Percentiles rank a stretch among this genome's conserved stretches.
phyloP scores from a whole-genome alignment of 1,284 basidiomycete genomes.

The Cutaneotrichosporon sp. region DNA sequence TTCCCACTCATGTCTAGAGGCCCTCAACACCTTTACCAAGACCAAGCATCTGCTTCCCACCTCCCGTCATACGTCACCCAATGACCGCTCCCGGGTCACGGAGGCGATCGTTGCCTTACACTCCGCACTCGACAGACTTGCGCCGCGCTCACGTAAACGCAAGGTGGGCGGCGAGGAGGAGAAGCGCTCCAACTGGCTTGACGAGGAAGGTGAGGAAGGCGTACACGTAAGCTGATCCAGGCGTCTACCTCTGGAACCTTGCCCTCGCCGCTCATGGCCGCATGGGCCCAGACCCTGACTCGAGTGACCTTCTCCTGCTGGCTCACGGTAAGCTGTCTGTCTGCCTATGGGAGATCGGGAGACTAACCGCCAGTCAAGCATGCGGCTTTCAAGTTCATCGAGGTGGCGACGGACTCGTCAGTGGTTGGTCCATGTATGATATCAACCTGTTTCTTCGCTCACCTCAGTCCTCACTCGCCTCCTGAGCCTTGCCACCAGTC shows the following conservation, averaged over 20 bases:
- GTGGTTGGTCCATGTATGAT: conserved; percentile 15
- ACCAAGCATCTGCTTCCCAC: conserved; percentile 13
- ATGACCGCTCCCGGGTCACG: neutral
- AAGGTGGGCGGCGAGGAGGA: conserved; percentile 8
- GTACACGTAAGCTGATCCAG: conserved; percentile 12
- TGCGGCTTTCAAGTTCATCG: conserved; percentile 15
- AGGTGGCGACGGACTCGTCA: conserved; percentile 4
- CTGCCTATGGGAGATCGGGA: too few species aligned
- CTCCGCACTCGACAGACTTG: neutral
- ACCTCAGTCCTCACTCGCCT: conserved; percentile 16
- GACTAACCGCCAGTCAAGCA: conserved; percentile 13
- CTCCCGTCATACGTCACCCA: neutral
- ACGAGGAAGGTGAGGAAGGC: conserved; percentile 14
- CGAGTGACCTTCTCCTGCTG: conserved; percentile 8
- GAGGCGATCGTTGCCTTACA: neutral
- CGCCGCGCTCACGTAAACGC: conserved; percentile 7
- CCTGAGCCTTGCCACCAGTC: conserved; percentile 11
- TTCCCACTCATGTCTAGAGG: conserved; percentile 6
- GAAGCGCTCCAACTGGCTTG: conserved; percentile 16
- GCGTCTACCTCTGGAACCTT: conserved; percentile 19
- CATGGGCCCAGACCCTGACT: neutral
- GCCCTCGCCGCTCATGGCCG: neutral
- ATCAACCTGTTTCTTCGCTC: neutral
- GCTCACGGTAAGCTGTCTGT: conserved; percentile 5
- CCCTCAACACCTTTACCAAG: neutral